Conservation (phyloP, 2,329 filamentous ascomycete genomes). For the Talaromyces sp. region DNA sequence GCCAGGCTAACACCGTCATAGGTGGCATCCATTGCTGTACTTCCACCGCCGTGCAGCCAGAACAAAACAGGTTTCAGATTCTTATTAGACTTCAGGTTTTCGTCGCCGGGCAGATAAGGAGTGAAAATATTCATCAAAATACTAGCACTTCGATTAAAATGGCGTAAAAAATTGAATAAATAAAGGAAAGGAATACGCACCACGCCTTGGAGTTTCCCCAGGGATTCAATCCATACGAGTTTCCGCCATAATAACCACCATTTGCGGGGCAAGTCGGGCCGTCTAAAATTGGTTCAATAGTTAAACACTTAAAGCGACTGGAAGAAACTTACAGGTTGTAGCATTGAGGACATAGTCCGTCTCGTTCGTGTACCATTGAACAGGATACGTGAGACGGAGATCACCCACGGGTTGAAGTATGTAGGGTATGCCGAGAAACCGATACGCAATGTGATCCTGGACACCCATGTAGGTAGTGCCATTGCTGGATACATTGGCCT, state of each 20-base stretch:
- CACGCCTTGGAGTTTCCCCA: constrained; percentile 21
- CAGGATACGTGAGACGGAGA: constrained; percentile 18
- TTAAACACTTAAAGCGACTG: constrained; percentile 17
- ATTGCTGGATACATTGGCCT: neutral
- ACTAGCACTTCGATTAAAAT: constrained; percentile 13
- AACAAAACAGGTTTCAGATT: constrained; percentile 45
- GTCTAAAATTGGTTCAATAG: constrained; percentile 18
- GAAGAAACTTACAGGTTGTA: neutral
- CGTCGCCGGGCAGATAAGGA: constrained; percentile 36
- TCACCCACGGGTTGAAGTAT: constrained; percentile 25
- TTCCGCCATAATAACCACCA: constrained; percentile 4
- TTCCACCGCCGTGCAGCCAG: constrained; percentile 53
- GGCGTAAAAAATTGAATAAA: too few relatives aligned
- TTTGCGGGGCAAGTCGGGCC: constrained; percentile 26
- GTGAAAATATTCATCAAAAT: constrained; percentile 45
- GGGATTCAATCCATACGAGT: constrained; percentile 6
- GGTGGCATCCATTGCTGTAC: constrained; percentile 31
- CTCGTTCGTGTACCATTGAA: neutral
- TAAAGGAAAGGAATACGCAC: too few relatives aligned
- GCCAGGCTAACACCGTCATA: constrained; percentile 52
- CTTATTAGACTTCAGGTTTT: constrained; percentile 21
- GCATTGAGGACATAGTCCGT: neutral
- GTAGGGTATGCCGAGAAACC: constrained; percentile 21
- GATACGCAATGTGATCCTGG: constrained; percentile 7
- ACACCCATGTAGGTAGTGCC: neutral